phyloP scores from a whole-genome alignment of 495 filamentous ascomycete genomes.

The Daldinia loculata region DNA sequence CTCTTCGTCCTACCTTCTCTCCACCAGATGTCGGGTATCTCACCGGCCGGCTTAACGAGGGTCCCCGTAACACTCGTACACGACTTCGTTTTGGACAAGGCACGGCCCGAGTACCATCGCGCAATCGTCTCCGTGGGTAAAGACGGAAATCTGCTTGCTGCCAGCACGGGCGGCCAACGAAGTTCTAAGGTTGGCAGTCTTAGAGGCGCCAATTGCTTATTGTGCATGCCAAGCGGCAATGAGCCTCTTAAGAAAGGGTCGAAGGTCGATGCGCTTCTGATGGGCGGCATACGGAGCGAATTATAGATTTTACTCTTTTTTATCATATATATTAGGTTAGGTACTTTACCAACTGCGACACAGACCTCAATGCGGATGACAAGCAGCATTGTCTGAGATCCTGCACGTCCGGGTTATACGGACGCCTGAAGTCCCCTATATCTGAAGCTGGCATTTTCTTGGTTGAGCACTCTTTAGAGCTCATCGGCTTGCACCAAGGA shows the following conservation, averaged over 20 bases:
- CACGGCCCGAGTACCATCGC: constrained; percentile 88
- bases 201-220: constrained; percentile 83
- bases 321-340: too few relatives aligned
- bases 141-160: constrained; percentile 73
- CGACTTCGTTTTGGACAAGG: constrained; percentile 73
- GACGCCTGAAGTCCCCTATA: too few relatives aligned
- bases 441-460: too few relatives aligned
- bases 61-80: constrained; percentile 77
- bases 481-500: too few relatives aligned
- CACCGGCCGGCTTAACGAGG: constrained; percentile 71
- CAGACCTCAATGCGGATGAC: neutral
- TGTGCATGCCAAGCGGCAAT: constrained; percentile 70
- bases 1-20: constrained; percentile 92
- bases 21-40: constrained; percentile 71
- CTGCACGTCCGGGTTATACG: neutral
- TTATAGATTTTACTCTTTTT: neutral
- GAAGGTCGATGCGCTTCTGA: constrained; percentile 57
- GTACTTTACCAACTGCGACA: too few relatives aligned
- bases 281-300: constrained; percentile 50
- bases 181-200: constrained; percentile 91
- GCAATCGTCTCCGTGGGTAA: constrained; percentile 67
- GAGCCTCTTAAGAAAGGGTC: constrained; percentile 54
- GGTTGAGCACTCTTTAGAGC: too few relatives aligned
- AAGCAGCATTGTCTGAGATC: neutral
- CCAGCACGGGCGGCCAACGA: constrained; percentile 87